Conservation (phyloP, 306 rosid species). For the Vachellia pachyceras region DNA sequence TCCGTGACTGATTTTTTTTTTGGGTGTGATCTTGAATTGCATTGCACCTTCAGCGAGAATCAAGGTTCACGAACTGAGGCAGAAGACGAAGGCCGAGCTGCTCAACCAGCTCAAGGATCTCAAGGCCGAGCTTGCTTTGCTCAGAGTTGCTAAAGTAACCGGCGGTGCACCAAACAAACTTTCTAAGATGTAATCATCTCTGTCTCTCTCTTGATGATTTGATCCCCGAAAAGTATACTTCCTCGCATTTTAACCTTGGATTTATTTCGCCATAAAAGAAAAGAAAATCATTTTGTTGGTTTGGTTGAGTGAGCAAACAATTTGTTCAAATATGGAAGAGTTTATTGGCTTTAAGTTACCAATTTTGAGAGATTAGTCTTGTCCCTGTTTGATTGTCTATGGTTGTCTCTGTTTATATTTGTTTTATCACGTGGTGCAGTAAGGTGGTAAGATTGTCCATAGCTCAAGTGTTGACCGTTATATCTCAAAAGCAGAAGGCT, state of each 20-base stretch:
- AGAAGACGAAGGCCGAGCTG: conserved; percentile 74
- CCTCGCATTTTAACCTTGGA: background rate
- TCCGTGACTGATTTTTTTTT: background rate
- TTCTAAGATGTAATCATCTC: conserved; percentile 74
- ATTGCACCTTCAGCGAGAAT: conserved; percentile 69
- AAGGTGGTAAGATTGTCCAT: conserved; percentile 90
- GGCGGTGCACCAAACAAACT: conserved; percentile 99
- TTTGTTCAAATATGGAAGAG: background rate
- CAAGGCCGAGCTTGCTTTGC: conserved; percentile 90
- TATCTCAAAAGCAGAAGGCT: conserved; percentile 89
- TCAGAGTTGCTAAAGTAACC: conserved; percentile 98
- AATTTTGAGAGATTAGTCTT: background rate
- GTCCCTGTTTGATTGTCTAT: background rate
- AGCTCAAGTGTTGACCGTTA: conserved; percentile 95
- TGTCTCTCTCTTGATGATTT: background rate
- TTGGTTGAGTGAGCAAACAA: background rate
- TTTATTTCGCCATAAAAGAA: background rate
- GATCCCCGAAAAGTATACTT: background rate
- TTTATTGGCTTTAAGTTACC: background rate
- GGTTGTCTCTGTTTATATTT: conserved; percentile 10
- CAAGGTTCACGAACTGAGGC: conserved; percentile 93
- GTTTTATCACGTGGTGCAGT: conserved; percentile 47
- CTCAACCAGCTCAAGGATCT: conserved; percentile 89
- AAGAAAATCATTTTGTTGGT: background rate
- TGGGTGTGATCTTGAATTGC: background rate